A percentile compares a stretch with the other conserved stretches of the same genome.
phyloP scores from a whole-genome alignment of 129 eudicot genomes.

The Saussurea involucrata region DNA sequence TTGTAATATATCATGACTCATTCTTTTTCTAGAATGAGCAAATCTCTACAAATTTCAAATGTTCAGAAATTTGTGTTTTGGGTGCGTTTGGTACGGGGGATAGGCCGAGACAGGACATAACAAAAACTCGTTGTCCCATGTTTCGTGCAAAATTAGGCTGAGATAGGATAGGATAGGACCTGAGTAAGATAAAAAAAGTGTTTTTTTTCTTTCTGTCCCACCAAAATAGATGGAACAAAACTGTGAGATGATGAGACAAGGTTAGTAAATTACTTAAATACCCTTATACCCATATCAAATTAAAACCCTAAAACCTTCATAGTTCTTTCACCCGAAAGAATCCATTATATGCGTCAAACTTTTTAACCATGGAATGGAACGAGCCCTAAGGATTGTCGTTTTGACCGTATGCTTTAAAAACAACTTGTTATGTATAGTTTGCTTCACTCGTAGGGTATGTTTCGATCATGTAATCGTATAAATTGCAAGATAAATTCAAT shows the following conservation, averaged over 20 bases:
- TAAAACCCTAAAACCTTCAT: too few species aligned
- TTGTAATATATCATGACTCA: not conserved
- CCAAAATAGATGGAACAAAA: too few species aligned
- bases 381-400: not conserved
- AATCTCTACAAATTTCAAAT: not conserved
- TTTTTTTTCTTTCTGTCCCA: too few species aligned
- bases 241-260: too few species aligned
- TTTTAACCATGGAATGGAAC: not conserved
- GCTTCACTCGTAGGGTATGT: not conserved
- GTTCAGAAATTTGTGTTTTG: not conserved
- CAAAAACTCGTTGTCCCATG: too few species aligned
- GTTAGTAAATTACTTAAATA: too few species aligned
- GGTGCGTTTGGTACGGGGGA: not conserved
- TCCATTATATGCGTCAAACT: not conserved
- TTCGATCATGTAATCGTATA: not conserved
- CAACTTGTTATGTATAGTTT: not conserved
- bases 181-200: too few species aligned
- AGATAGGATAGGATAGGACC: too few species aligned
- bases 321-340: too few species aligned
- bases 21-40: not conserved
- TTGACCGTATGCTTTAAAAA: not conserved
- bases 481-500: not conserved
- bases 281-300: too few species aligned
- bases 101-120: too few species aligned
- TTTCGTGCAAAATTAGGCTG: too few species aligned